These are phyloP conservation scores for Xylariaceae sp. DNA, from an alignment of 2,329 filamentous ascomycete species.

Conservation along the genomic window DNA sequence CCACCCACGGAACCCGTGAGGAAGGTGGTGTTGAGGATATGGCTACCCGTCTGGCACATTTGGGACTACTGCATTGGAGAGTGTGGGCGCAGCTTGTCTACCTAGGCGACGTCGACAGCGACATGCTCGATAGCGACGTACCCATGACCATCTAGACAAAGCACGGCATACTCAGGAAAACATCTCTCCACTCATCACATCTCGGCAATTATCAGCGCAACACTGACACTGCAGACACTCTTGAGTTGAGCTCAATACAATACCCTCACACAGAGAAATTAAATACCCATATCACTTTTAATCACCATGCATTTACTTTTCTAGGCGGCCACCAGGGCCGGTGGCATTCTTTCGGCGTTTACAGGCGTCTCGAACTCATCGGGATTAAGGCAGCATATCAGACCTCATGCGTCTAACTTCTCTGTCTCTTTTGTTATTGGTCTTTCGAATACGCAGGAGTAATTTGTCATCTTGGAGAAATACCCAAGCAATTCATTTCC, in stretches of 20 bases:
- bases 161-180: background rate
- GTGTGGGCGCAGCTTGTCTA: slow-evolving; percentile 85
- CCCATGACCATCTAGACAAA: slow-evolving; percentile 35
- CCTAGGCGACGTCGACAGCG: slow-evolving; percentile 42
- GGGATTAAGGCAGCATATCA: slow-evolving; percentile 3
- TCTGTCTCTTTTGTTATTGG: slow-evolving; percentile 8
- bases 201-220: background rate
- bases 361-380: slow-evolving; percentile 10
- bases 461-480: slow-evolving; percentile 22
- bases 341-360: slow-evolving; percentile 28
- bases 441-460: slow-evolving; percentile 17
- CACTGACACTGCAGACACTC: background rate
- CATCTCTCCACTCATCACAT: background rate
- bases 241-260: slow-evolving; percentile 5
- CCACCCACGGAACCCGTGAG: slow-evolving; percentile 52
- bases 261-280: slow-evolving; percentile 6
- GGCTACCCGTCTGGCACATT: slow-evolving; percentile 78
- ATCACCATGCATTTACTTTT: slow-evolving; percentile 14
- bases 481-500: slow-evolving; percentile 27
- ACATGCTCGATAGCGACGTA: slow-evolving; percentile 33
- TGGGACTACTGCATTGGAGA: slow-evolving; percentile 86
- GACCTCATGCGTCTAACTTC: slow-evolving; percentile 1
- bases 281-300: slow-evolving; percentile 17
- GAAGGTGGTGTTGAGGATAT: slow-evolving; percentile 68
- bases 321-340: background rate